Evolutionary conservation across 2,329 filamentous ascomycete genomes (phyloP).

Genomic region (Cryphonectria naterciae): DNA sequence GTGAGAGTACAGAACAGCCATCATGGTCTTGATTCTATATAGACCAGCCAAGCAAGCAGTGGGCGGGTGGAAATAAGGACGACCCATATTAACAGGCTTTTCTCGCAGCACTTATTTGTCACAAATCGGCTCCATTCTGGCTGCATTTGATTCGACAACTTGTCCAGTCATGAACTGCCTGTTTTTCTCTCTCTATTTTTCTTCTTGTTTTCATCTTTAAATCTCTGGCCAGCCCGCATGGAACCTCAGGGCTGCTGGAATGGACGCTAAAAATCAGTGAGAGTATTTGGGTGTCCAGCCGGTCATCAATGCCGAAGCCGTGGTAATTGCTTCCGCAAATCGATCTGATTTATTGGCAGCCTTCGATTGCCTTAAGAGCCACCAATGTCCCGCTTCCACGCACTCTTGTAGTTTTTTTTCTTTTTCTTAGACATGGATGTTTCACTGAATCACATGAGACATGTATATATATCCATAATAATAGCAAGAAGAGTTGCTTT

Average conservation of each 20-base stretch:
- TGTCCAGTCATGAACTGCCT: background rate
- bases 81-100: background rate
- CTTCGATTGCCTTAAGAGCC: background rate
- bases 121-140: background rate
- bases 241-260: no score
- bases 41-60: background rate
- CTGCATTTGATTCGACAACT: background rate
- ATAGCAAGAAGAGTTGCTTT: background rate
- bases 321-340: no score
- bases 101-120: background rate
- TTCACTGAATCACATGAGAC: background rate
- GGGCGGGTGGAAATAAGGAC: background rate
- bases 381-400: background rate
- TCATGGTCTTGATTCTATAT: background rate
- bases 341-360: no score
- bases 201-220: background rate
- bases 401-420: background rate
- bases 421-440: background rate
- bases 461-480: background rate
- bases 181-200: no score
- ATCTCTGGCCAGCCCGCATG: background rate
- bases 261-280: background rate
- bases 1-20: background rate
- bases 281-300: background rate
- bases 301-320: background rate